Evolutionary conservation across 371 early-diverging fungal species (phyloP).

Genomic region (Chytridiales sp.): DNA sequence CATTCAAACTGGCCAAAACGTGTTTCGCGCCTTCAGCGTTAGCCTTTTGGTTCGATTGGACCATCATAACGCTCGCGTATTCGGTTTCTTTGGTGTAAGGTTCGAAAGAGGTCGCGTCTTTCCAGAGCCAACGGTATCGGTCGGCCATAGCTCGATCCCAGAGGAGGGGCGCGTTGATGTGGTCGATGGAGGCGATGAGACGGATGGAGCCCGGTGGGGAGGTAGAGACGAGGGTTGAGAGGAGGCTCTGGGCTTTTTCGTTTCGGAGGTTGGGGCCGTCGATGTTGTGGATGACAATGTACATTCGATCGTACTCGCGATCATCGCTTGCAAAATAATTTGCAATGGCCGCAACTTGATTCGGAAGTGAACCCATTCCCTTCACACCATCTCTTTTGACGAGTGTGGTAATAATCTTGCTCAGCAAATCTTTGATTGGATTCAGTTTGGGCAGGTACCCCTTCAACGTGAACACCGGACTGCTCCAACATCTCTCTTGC

Average conservation of each 20-base stretch:
- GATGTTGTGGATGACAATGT: slow-evolving; percentile 85
- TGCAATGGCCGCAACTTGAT: slow-evolving; percentile 63
- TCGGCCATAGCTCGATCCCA: slow-evolving; percentile 77
- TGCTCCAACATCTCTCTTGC: slow-evolving; percentile 52
- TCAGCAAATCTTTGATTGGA: slow-evolving; percentile 64
- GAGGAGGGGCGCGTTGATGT: slow-evolving; percentile 81
- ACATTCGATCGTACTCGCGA: slow-evolving; percentile 57
- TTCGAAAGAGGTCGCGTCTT: slow-evolving; percentile 85
- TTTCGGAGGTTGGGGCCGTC: slow-evolving; percentile 82
- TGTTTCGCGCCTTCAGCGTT: slow-evolving; percentile 63
- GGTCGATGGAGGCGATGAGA: slow-evolving; percentile 85
- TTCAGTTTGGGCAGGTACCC: slow-evolving; percentile 74
- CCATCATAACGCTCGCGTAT: slow-evolving; percentile 74
- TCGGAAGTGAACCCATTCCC: slow-evolving; percentile 43
- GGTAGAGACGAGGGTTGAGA: slow-evolving; percentile 63
- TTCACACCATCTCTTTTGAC: slow-evolving; percentile 1
- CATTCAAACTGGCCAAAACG: slow-evolving; percentile 79
- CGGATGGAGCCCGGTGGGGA: slow-evolving; percentile 59
- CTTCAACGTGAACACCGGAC: slow-evolving; percentile 73
- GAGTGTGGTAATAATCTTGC: slow-evolving; percentile 58
- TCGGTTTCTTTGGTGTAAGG: slow-evolving; percentile 78
- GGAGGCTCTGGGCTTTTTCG: slow-evolving; percentile 63
- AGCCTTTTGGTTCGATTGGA: slow-evolving; percentile 50
- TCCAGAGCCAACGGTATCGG: slow-evolving; percentile 82
- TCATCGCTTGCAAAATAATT: slow-evolving; percentile 58